Percentiles rank a stretch among this genome's conserved stretches.
Conservation (phyloP, 805 yeast species). For the Ogataea pignaliae region DNA sequence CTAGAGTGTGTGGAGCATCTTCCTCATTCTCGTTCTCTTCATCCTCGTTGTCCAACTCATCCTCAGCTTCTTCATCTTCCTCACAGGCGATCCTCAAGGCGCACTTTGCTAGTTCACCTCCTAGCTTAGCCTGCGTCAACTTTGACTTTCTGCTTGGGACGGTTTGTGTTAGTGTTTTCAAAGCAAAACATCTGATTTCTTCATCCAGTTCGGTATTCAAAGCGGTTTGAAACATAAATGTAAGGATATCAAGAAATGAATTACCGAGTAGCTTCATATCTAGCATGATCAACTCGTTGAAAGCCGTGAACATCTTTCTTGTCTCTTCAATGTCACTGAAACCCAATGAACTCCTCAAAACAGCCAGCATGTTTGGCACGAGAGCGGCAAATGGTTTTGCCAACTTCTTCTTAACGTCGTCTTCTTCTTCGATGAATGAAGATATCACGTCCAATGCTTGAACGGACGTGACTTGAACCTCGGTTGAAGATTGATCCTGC, state of each 20-base stretch:
- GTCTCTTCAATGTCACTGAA: conserved; percentile 70
- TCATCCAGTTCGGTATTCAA: conserved; percentile 63
- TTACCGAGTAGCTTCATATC: conserved; percentile 80
- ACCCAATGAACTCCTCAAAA: conserved; percentile 67
- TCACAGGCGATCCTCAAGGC: conserved; percentile 78
- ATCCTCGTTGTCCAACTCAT: conserved; percentile 70
- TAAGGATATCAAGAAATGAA: conserved; percentile 61
- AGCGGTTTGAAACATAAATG: conserved; percentile 73
- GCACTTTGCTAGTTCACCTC: conserved; percentile 69
- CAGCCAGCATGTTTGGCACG: conserved; percentile 77
- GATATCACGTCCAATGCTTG: conserved; percentile 74
- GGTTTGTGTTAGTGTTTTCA: conserved; percentile 78
- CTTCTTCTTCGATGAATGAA: conserved; percentile 58
- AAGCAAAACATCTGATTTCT: conserved; percentile 77
- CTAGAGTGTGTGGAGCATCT: conserved; percentile 70
- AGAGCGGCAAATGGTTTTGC: conserved; percentile 50
- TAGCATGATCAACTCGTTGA: conserved; percentile 71
- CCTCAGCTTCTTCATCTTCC: conserved; percentile 71
- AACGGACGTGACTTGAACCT: conserved; percentile 78
- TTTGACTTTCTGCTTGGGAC: conserved; percentile 78
- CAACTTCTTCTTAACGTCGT: conserved; percentile 39
- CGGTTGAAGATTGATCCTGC: conserved; percentile 54
- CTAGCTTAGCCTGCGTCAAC: conserved; percentile 74
- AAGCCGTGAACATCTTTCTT: conserved; percentile 73
- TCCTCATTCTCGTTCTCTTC: conserved; percentile 95